Percentiles rank a stretch among this genome's conserved stretches.
Evolutionary conservation across 176 grass and related monocot genomes (phyloP).

Genomic region (Ampelocalamus luodianensis): DNA sequence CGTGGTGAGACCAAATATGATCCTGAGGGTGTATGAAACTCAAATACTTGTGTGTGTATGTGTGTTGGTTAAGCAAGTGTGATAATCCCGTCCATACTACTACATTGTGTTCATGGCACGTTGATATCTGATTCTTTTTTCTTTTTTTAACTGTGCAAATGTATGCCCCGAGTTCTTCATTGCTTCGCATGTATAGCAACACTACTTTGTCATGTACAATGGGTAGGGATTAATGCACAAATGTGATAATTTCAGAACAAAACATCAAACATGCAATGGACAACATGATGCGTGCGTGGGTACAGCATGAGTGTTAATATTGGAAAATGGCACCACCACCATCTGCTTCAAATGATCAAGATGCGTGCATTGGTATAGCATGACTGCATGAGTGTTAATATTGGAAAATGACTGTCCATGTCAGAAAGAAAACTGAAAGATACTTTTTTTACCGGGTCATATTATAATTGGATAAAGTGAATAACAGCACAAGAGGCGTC

Average conservation of each 20-base stretch:
- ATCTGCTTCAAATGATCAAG: neutral
- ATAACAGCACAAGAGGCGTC: neutral
- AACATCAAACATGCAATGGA: neutral
- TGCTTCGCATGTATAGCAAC: neutral
- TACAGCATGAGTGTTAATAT: neutral
- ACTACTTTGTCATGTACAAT: neutral
- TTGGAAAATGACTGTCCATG: neutral
- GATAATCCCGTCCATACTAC: neutral
- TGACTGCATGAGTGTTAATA: neutral
- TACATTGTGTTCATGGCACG: neutral
- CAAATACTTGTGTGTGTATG: neutral
- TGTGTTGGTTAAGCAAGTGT: neutral
- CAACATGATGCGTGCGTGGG: neutral
- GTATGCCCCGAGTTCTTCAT: neutral
- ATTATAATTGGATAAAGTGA: neutral
- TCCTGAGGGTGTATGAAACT: neutral
- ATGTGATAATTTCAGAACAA: neutral
- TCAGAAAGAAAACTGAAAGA: neutral
- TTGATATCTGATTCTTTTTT: neutral
- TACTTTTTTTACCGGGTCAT: neutral
- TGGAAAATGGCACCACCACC: neutral
- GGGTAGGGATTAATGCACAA: neutral
- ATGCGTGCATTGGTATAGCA: neutral
- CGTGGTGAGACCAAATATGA: neutral
- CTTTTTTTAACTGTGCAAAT: neutral